phyloP scores from a whole-genome alignment of 2,329 filamentous ascomycete species.

The Epichloe uncinata region DNA sequence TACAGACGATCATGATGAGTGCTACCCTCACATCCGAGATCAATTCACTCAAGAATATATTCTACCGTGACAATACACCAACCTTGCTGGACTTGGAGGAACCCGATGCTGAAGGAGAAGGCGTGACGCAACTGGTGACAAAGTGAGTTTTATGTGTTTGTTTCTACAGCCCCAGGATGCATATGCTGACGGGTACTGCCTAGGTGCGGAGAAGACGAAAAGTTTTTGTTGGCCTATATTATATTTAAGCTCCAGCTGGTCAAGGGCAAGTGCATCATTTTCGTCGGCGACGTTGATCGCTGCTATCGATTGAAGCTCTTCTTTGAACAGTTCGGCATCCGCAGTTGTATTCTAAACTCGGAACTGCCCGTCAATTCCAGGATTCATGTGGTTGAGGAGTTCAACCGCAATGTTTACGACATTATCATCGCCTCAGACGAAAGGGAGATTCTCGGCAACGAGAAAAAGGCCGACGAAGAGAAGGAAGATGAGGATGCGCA shows the following conservation, averaged over 20 bases:
- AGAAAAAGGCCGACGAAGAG: constrained; percentile 30
- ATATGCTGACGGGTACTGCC: constrained; percentile 6
- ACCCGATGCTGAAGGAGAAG: constrained; percentile 60
- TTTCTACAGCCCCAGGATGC: background rate
- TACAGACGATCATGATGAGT: constrained; percentile 88
- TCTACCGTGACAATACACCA: constrained; percentile 58
- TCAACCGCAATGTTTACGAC: constrained; percentile 93
- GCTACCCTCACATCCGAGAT: constrained; percentile 84
- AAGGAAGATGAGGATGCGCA: constrained; percentile 30
- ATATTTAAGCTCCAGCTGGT: constrained; percentile 92
- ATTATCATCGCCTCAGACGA: constrained; percentile 96
- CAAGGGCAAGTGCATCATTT: constrained; percentile 69
- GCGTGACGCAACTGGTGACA: constrained; percentile 76
- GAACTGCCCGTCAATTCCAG: constrained; percentile 88
- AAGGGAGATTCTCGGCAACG: constrained; percentile 64
- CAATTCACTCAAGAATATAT: constrained; percentile 69
- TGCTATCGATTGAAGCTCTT: constrained; percentile 92
- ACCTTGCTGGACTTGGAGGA: constrained; percentile 73
- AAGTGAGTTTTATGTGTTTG: constrained; percentile 34
- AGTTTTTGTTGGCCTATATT: constrained; percentile 83
- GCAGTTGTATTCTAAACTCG: constrained; percentile 85
- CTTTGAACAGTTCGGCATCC: constrained; percentile 91
- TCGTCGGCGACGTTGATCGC: constrained; percentile 70
- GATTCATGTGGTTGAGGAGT: constrained; percentile 91
- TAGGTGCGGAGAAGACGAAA: constrained; percentile 89